Conservation (phyloP, 345 rosid genomes). For the Pugionium dolabratum region DNA sequence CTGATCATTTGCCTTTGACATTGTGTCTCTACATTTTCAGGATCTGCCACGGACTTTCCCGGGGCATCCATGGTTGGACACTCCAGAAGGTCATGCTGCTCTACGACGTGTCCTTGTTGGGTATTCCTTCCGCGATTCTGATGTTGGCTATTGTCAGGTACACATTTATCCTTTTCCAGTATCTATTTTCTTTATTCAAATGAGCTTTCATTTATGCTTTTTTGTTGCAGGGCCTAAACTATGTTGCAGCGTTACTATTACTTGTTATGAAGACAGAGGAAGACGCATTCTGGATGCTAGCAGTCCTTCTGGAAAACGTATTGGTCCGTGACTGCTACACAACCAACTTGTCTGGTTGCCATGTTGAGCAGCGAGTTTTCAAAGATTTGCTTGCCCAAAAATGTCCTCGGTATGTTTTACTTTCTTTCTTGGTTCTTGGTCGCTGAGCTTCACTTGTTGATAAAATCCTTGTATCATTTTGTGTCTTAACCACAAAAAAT, state of each 20-base stretch:
- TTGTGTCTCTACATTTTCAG: slow-evolving; percentile 45
- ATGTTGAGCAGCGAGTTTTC: slow-evolving; percentile 97
- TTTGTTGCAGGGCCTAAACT: slow-evolving; percentile 79
- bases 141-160: slow-evolving; percentile 99
- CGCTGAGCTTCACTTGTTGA: neutral
- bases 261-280: slow-evolving; percentile 99
- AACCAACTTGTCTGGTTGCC: slow-evolving; percentile 91
- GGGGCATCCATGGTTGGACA: slow-evolving; percentile 99
- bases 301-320: slow-evolving; percentile 93
- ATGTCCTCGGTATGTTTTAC: slow-evolving; percentile 66
- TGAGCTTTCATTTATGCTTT: slow-evolving; percentile 3
- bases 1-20: slow-evolving; percentile 2
- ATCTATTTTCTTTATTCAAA: neutral
- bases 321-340: slow-evolving; percentile 96
- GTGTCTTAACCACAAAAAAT: neutral
- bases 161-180: slow-evolving; percentile 6
- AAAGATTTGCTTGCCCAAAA: slow-evolving; percentile 84
- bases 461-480: neutral
- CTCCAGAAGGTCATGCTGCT: slow-evolving; percentile 95
- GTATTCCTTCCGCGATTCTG: slow-evolving; percentile 97
- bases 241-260: slow-evolving; percentile 87
- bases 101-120: slow-evolving; percentile 92
- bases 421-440: slow-evolving; percentile 13
- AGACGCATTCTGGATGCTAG: slow-evolving; percentile 99
- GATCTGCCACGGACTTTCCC: slow-evolving; percentile 98